Evolutionary conservation across 768 basidiomycete species (phyloP).

Genomic region (Termitomyces sp.): DNA sequence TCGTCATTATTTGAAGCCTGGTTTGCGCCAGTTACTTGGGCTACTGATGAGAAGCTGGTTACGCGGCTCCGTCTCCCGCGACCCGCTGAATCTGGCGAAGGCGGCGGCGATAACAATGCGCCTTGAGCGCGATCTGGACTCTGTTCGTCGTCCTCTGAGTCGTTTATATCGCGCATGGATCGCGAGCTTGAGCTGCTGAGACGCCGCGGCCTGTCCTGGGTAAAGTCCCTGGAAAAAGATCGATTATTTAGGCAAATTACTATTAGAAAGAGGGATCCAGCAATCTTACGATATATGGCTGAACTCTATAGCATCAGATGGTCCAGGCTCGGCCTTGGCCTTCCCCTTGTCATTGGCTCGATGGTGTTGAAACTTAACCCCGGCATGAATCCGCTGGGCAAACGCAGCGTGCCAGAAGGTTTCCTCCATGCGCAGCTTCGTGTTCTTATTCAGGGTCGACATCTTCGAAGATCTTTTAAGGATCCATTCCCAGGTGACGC

Average conservation of each 20-base stretch:
- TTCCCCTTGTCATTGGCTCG: slow-evolving; percentile 21
- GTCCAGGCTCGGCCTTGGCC: background rate
- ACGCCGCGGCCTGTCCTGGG: slow-evolving; percentile 23
- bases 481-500: slow-evolving; percentile 64
- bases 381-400: slow-evolving; percentile 42
- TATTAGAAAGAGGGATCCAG: background rate
- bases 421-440: slow-evolving; percentile 30
- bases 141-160: slow-evolving; percentile 20
- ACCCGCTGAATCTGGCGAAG: slow-evolving; percentile 7
- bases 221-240: slow-evolving; percentile 27
- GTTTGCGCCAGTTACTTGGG: background rate
- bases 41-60: slow-evolving; percentile 6
- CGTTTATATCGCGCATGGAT: slow-evolving; percentile 1
- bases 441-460: slow-evolving; percentile 19
- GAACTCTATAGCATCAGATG: slow-evolving; percentile 21
- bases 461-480: slow-evolving; percentile 32
- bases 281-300: slow-evolving; percentile 47
- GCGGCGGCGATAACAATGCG: slow-evolving; percentile 11
- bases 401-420: slow-evolving; percentile 48
- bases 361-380: slow-evolving; percentile 20
- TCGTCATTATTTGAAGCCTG: slow-evolving; percentile 29
- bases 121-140: slow-evolving; percentile 7
- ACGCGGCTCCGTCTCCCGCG: background rate
- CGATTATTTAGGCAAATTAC: background rate
- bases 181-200: slow-evolving; percentile 3